A percentile compares a stretch with the other conserved stretches of the same genome.
phyloP scores from a whole-genome alignment of 768 basidiomycete genomes.

The Termitomyces sp. region DNA sequence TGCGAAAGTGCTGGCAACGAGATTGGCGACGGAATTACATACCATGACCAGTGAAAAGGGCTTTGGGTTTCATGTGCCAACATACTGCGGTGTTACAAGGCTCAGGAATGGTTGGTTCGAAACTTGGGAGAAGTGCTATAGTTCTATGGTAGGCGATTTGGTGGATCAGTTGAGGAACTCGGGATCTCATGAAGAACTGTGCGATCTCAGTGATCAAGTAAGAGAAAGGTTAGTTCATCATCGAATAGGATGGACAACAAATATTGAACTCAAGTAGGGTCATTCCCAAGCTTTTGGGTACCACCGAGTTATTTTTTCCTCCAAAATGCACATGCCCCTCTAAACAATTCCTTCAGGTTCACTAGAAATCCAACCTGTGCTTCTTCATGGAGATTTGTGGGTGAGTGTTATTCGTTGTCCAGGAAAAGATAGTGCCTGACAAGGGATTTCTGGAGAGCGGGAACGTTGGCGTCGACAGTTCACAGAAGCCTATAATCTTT shows the following conservation, averaged over 20 bases:
- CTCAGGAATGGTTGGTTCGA: conserved; percentile 72
- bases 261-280: conserved; percentile 42
- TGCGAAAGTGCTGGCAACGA: conserved; percentile 52
- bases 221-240: conserved; percentile 38
- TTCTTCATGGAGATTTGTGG: conserved; percentile 83
- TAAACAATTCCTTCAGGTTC: conserved; percentile 29
- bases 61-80: conserved; percentile 73
- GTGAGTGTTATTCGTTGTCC: conserved; percentile 35
- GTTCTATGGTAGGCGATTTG: conserved; percentile 58
- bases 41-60: conserved; percentile 48
- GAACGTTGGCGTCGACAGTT: conserved; percentile 61
- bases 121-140: conserved; percentile 70
- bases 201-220: conserved; percentile 51
- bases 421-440: neutral
- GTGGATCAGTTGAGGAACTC: conserved; percentile 43
- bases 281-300: conserved; percentile 68
- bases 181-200: conserved; percentile 44
- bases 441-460: conserved; percentile 50
- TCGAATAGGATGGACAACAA: neutral
- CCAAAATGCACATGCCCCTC: neutral
- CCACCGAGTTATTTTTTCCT: neutral
- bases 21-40: conserved; percentile 70
- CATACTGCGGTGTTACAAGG: conserved; percentile 73
- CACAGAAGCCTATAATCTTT: conserved; percentile 64
- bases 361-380: conserved; percentile 60